Evolutionary conservation across 129 eudicot genomes (phyloP).

Genomic region (Deinandra increscens): DNA sequence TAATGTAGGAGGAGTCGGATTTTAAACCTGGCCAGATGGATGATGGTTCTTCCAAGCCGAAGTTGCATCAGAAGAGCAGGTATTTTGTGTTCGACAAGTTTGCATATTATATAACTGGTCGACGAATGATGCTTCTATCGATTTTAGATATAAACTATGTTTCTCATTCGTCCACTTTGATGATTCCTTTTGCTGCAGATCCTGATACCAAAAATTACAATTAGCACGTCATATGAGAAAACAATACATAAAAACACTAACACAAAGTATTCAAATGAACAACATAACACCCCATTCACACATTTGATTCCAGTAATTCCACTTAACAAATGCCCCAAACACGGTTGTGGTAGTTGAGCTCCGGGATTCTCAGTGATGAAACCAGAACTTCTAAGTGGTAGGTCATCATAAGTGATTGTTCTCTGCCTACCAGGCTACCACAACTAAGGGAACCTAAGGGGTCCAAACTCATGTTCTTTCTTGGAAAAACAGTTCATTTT

Average conservation of each 20-base stretch:
- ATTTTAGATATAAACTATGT: constrained; percentile 73
- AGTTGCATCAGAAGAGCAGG: constrained; percentile 30
- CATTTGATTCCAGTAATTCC: background rate
- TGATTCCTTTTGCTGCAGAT: constrained; percentile 31
- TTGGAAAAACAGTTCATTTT: too few species aligned
- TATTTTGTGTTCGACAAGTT: constrained; percentile 37
- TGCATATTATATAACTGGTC: constrained; percentile 51
- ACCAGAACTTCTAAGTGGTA: too few species aligned
- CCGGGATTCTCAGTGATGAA: too few species aligned
- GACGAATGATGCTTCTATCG: constrained; percentile 78
- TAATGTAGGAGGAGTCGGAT: constrained; percentile 1
- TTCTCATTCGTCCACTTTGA: constrained; percentile 77
- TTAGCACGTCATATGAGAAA: constrained; percentile 2
- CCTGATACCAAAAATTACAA: constrained; percentile 25
- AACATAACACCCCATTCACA: constrained; percentile 1
- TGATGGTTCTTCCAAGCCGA: constrained; percentile 37
- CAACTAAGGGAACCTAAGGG: too few species aligned
- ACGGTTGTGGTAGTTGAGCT: too few species aligned
- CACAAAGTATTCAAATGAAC: background rate
- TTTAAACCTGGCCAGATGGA: constrained; percentile 52
- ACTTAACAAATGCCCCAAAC: too few species aligned
- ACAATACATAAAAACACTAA: background rate
- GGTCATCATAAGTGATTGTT: too few species aligned
- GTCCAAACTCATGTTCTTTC: too few species aligned
- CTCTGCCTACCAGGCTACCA: too few species aligned